Conservation (phyloP, 1,284 basidiomycete genomes). For the Tilletia walkeri region DNA sequence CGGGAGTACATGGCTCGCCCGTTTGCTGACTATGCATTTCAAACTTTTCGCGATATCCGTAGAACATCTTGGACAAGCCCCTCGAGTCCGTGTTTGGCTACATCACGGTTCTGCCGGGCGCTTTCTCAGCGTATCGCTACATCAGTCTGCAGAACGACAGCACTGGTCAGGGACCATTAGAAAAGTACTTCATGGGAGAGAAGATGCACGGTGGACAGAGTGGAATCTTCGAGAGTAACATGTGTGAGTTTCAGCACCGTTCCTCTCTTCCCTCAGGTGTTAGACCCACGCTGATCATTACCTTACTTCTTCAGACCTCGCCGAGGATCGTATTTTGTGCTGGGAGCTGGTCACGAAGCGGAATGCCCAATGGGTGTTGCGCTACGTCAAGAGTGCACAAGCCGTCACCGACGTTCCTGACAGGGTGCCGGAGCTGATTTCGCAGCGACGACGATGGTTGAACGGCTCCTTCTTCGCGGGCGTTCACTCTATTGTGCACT, state of each 20-base stretch:
- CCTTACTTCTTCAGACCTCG: constrained; percentile 17
- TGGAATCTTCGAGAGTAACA: constrained; percentile 53
- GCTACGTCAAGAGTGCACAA: constrained; percentile 52
- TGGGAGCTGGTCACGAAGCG: constrained; percentile 57
- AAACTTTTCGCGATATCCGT: neutral
- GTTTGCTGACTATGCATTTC: too few relatives aligned
- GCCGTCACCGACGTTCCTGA: constrained; percentile 53
- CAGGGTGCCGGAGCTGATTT: constrained; percentile 48
- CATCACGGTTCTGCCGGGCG: constrained; percentile 87
- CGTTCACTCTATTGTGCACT: constrained; percentile 55
- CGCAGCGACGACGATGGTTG: constrained; percentile 50
- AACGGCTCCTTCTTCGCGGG: constrained; percentile 54
- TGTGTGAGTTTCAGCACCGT: constrained; percentile 27
- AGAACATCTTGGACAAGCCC: constrained; percentile 59
- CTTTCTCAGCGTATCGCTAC: constrained; percentile 77
- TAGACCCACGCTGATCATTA: neutral
- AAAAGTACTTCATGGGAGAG: constrained; percentile 91
- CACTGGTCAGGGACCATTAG: constrained; percentile 78
- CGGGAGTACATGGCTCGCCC: neutral
- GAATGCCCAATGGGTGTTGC: constrained; percentile 51
- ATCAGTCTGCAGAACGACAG: constrained; percentile 84
- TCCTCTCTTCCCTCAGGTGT: neutral
- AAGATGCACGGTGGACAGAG: constrained; percentile 60
- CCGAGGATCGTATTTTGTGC: constrained; percentile 48
- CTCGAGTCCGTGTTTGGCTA: constrained; percentile 76